phyloP scores from a whole-genome alignment of 352 stramenopile genomes.

The Elongisporangium senticosum region DNA sequence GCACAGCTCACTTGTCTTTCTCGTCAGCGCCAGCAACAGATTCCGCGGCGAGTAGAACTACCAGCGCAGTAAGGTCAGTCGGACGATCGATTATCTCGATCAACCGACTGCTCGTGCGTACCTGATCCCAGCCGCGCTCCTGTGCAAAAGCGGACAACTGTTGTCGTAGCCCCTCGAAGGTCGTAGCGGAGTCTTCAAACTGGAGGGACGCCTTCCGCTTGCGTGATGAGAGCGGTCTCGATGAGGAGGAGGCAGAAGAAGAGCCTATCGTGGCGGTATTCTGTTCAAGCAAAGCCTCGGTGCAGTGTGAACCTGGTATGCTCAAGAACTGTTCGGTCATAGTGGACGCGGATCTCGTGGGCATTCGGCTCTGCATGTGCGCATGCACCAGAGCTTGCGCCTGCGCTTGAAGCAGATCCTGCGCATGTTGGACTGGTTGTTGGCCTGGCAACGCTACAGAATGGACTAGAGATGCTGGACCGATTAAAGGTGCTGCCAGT shows the following conservation, averaged over 20 bases:
- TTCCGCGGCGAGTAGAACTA: constrained; percentile 84
- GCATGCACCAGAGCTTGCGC: constrained; percentile 26
- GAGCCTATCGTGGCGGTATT: neutral
- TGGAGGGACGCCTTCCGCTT: neutral
- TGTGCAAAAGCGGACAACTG: constrained; percentile 52
- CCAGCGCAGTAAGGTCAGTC: constrained; percentile 38
- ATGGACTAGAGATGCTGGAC: neutral
- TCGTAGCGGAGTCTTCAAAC: constrained; percentile 37
- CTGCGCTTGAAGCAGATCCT: constrained; percentile 26
- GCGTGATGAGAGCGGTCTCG: neutral
- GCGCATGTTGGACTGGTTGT: constrained; percentile 8
- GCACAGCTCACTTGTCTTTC: constrained; percentile 94
- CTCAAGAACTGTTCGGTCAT: too few relatives aligned
- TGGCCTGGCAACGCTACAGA: neutral
- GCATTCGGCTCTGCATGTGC: constrained; percentile 9
- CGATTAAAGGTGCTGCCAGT: neutral
- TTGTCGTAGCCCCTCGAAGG: constrained; percentile 46
- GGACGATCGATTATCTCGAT: neutral
- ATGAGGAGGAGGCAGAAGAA: neutral
- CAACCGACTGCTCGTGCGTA: constrained; percentile 26
- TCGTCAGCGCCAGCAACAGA: constrained; percentile 90
- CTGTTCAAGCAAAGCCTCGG: neutral
- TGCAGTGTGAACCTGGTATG: too few relatives aligned
- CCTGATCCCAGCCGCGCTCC: constrained; percentile 60
- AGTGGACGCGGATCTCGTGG: too few relatives aligned